Percentiles rank a stretch among this genome's conserved stretches.
Conservation (phyloP, 768 basidiomycete genomes). For the Podaxis sp. region DNA sequence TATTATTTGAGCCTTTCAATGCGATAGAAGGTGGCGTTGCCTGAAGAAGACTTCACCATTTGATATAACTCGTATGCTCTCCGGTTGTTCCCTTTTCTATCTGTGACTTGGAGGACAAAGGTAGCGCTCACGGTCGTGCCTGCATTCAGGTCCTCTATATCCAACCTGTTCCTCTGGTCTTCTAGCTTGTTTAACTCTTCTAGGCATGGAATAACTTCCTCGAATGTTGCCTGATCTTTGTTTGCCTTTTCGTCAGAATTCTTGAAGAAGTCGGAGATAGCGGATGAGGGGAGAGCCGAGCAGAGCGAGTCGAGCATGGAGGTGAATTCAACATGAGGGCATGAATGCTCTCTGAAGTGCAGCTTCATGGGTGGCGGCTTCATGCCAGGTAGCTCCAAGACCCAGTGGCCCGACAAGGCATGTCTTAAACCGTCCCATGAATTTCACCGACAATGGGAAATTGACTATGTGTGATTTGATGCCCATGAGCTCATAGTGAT, state of each 20-base stretch:
- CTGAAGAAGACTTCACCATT: slow-evolving; percentile 19
- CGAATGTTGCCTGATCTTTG: slow-evolving; percentile 70
- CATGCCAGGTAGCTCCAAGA: slow-evolving; percentile 62
- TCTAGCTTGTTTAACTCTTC: slow-evolving; percentile 76
- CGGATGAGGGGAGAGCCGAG: slow-evolving; percentile 75
- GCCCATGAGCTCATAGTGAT: no score
- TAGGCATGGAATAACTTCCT: slow-evolving; percentile 75
- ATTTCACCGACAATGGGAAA: no score
- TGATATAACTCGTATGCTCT: slow-evolving; percentile 40
- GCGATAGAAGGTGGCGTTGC: not conserved
- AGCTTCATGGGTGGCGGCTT: slow-evolving; percentile 62
- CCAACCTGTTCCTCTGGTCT: slow-evolving; percentile 68
- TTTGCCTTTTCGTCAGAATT: slow-evolving; percentile 62
- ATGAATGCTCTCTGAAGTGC: slow-evolving; percentile 85
- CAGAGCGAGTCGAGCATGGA: slow-evolving; percentile 97
- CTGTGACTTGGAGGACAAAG: slow-evolving; percentile 43
- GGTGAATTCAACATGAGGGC: slow-evolving; percentile 75
- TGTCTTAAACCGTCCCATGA: no score
- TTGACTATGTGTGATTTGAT: no score
- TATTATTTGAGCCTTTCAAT: not conserved
- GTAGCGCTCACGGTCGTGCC: slow-evolving; percentile 53
- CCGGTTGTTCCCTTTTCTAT: slow-evolving; percentile 30
- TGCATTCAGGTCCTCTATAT: slow-evolving; percentile 44
- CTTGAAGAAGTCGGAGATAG: slow-evolving; percentile 81
- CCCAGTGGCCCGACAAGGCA: no score